Evolutionary conservation across 176 grass and related monocot species (phyloP), one percentile per base, ranked within the genome.

Genomic region (Eremochloa ophiuroides): DNA sequence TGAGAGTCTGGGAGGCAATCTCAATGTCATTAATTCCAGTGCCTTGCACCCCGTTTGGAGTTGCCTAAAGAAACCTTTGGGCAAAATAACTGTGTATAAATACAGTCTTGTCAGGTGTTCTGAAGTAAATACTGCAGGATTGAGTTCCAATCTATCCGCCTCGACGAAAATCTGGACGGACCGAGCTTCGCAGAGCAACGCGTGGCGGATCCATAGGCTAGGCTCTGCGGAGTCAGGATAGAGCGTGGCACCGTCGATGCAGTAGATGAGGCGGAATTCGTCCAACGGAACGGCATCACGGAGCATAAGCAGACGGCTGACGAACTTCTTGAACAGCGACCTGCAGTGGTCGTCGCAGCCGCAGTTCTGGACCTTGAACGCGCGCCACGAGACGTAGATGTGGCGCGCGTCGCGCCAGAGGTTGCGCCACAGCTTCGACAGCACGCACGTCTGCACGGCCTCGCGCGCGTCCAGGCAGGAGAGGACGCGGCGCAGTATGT

Each of bases 201-300:
- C 72, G 29, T 82, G 51, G 65, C 0, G 12, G 33, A 87, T 82
- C 79, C 85, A 87, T 22, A 41, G 31, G 17, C 71, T 82, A 11
- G 51, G 22, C 0, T 87, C 31, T 17, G 2, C 31, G 1, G 7
- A 23, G 11, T 11, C 13, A 0, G 2, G 2, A 11, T 10, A 5
- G 55, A 5, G 1, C 4, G 0, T 59, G 10, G 26, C 23, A 23
- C 0, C 2, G 5, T 1, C 2, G 0, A 51, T 22, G 41, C 1
- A 3, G 75, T 30, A 46, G 4, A 0, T 0, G 18, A 80, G 69
- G 1, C 10, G 26, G 85, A 87, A 81, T 72, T 38, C 17, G 2
- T 82, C 34, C 20, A 71, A 8, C 14, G 4, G 3, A 0, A 28
- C 10, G 4, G 39, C 30, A 29, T 62, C n/a, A 5, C 71, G 78